phyloP scores from a whole-genome alignment of 345 rosid genomes.

The Sisymbrium irio region DNA sequence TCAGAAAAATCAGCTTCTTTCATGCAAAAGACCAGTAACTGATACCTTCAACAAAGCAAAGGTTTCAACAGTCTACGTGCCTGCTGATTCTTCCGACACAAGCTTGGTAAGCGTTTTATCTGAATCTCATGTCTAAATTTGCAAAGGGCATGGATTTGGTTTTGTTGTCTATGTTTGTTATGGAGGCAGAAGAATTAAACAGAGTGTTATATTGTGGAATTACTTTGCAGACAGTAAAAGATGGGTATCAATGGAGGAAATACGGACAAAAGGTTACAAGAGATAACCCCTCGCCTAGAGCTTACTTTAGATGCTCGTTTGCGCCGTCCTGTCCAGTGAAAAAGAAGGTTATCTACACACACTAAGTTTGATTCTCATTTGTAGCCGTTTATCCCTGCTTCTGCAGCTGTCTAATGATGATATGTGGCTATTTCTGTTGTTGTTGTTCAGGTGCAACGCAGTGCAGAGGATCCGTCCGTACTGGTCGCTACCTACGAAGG shows the following conservation, averaged over 20 bases:
- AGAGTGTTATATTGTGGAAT: neutral
- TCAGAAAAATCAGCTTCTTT: conserved; percentile 19
- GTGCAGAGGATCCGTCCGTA: conserved; percentile 67
- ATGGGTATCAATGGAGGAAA: conserved; percentile 96
- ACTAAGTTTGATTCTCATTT: conserved; percentile 2
- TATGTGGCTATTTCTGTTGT: neutral
- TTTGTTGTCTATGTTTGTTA: neutral
- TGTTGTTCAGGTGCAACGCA: conserved; percentile 72
- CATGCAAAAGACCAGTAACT: conserved; percentile 47
- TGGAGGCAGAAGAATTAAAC: neutral
- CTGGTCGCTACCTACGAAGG: conserved; percentile 89
- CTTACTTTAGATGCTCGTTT: conserved; percentile 85
- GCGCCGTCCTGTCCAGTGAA: conserved; percentile 91
- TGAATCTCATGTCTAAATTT: neutral
- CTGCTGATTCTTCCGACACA: conserved; percentile 49
- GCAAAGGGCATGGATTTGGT: neutral
- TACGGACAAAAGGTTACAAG: conserved; percentile 99
- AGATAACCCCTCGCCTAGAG: conserved; percentile 95
- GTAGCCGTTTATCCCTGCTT: neutral
- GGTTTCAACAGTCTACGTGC: conserved; percentile 43
- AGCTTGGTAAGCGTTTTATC: conserved; percentile 54
- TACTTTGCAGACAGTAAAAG: conserved; percentile 59
- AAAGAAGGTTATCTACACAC: conserved; percentile 60
- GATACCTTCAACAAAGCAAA: conserved; percentile 39
- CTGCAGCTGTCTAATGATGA: conserved; percentile 20